Base-by-base conservation (phyloP, 2,329 filamentous ascomycete genomes). In the Aspergillus brasiliensis region DNA sequence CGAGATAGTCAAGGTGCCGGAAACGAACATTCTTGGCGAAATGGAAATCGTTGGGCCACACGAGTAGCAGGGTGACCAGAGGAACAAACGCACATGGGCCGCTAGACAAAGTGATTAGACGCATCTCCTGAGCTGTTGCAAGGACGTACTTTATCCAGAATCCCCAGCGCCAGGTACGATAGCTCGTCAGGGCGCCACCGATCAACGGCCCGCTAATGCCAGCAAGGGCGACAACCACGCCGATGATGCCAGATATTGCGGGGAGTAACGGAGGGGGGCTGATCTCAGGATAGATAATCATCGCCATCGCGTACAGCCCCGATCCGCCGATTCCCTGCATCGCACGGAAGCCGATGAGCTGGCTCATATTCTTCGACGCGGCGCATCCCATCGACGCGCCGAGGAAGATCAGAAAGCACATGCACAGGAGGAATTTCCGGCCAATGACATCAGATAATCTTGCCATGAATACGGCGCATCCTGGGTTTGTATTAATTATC, bases 381-480 rank as follows among this genome's bases (percentile, higher is more conserved):
- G 51, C 57, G 19, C 57, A 59, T 38, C 38, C 57, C 51, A 59
- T 59, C 19, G 57, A 56, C 23, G 57, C 57, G 21, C 28, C 51
- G 34, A 59, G 57, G 28, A 59, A 59, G 13, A 55, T 42, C 8
- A 44, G 21, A 21, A 55, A 55, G 19, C 51, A 55, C 8, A 55
- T 44, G 51, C 51, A 55, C 1, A 55, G 21, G 37, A 55, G 51
- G 51, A 44, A 44, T 17, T 55, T 55, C 6, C 51, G 51, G 11
- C 51, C 51, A 27, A 55, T 55, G 17, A 55, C 51, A 31, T 55
- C 51, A 15, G 51, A 55, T 55, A 46, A 55, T 44, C 51, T 44
- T 19, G 51, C 51, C 51, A 46, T 44, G 37, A 55, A 55, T 8
- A 55, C 38, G 13, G 51, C 51, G 37, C 51, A 53, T 31, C 51